A percentile compares a stretch with the other conserved stretches of the same genome.
Evolutionary conservation across 1,139 yeast species (phyloP).

Genomic region (Entelexis paramagnoliae): DNA sequence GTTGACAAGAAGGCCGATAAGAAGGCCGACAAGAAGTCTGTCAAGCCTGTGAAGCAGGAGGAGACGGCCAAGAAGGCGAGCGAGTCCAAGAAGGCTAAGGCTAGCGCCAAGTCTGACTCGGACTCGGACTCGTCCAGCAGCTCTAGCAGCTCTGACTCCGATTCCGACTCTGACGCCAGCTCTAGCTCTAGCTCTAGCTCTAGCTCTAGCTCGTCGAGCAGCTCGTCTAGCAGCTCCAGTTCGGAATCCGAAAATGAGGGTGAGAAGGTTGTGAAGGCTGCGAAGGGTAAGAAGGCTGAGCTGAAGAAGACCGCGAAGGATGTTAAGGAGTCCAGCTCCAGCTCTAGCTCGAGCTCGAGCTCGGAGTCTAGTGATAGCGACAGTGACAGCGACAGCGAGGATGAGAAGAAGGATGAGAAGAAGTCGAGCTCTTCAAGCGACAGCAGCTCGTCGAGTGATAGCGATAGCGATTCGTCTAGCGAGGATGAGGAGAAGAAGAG

Average conservation of each 20-base stretch:
- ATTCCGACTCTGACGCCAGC: too few species aligned
- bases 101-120: slow-evolving; percentile 19
- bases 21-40: slow-evolving; percentile 10
- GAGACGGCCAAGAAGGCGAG: slow-evolving; percentile 17
- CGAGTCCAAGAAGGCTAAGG: slow-evolving; percentile 38
- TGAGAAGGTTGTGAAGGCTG: slow-evolving; percentile 31
- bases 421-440: not conserved
- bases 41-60: slow-evolving; percentile 9
- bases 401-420: not conserved
- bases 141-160: slow-evolving; percentile 10
- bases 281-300: not conserved
- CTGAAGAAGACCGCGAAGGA: not conserved
- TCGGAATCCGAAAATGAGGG: slow-evolving; percentile 24
- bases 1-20: slow-evolving; percentile 11
- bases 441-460: not conserved
- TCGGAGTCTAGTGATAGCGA: slow-evolving; percentile 5
- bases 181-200: slow-evolving; percentile 9
- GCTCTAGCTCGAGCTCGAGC: not conserved
- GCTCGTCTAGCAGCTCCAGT: slow-evolving; percentile 24
- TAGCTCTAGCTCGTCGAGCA: not conserved
- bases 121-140: slow-evolving; percentile 14
- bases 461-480: not conserved
- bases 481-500: slow-evolving; percentile 11
- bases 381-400: not conserved
- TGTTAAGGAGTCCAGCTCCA: not conserved